Evolutionary conservation across 2,329 filamentous ascomycete species (phyloP).

Genomic region (Scolecobasidium constrictum): DNA sequence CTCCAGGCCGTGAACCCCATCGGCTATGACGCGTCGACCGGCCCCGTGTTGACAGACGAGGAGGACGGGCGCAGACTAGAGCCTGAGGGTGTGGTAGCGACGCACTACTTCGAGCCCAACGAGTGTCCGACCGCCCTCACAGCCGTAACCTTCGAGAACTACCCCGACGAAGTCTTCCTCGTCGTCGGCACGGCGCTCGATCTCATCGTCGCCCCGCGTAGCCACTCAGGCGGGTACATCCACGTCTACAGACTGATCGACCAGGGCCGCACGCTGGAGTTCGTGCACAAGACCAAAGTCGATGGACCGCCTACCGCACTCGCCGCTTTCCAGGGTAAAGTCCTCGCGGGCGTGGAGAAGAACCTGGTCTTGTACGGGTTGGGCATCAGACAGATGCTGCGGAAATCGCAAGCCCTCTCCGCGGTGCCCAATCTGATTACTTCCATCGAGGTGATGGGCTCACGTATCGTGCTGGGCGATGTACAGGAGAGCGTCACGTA

Average conservation of each 20-base stretch:
- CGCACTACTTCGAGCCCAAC: constrained; percentile 75
- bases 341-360: constrained; percentile 76
- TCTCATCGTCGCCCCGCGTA: constrained; percentile 66
- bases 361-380: constrained; percentile 83
- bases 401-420: constrained; percentile 70
- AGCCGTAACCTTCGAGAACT: constrained; percentile 74
- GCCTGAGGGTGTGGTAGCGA: constrained; percentile 59
- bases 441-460: constrained; percentile 80
- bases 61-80: neutral
- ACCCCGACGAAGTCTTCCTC: constrained; percentile 83
- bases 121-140: constrained; percentile 83
- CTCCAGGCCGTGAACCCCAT: constrained; percentile 85
- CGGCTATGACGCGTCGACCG: constrained; percentile 31
- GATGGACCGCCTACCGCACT: constrained; percentile 85
- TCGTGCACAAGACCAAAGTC: constrained; percentile 92
- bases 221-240: constrained; percentile 70
- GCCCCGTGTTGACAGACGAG: neutral
- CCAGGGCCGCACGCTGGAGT: constrained; percentile 77
- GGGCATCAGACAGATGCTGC: constrained; percentile 81
- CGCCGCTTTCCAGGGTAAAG: constrained; percentile 80
- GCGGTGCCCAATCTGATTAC: constrained; percentile 76
- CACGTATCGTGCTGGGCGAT: constrained; percentile 83
- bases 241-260: constrained; percentile 87
- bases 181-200: constrained; percentile 91
- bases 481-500: constrained; percentile 86